Conservation (phyloP, 495 filamentous ascomycete species). For the Lophium mytilinum region DNA sequence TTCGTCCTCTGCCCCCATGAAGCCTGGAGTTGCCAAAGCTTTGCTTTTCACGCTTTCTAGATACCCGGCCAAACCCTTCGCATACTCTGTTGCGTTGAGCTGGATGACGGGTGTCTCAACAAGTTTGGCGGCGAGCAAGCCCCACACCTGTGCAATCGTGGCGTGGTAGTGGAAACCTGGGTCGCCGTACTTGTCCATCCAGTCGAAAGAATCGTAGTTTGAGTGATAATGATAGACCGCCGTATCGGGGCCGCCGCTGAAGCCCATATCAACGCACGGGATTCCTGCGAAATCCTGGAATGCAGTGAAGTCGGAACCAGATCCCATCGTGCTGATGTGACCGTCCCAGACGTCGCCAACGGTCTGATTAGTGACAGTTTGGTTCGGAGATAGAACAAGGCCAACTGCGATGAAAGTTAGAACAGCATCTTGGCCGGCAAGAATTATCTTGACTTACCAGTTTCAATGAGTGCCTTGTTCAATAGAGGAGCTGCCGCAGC, state of each 20-base stretch:
- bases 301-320: conserved; percentile 66
- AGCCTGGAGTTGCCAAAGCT: conserved; percentile 18
- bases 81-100: conserved; percentile 38
- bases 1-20: not conserved
- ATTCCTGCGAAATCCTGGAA: conserved; percentile 70
- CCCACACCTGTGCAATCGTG: conserved; percentile 52
- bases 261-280: conserved; percentile 55
- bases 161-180: conserved; percentile 53
- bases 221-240: conserved; percentile 71
- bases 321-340: conserved; percentile 58
- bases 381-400: conserved; percentile 71
- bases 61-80: conserved; percentile 34
- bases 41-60: conserved; percentile 46
- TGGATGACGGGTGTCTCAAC: conserved; percentile 35
- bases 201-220: conserved; percentile 67
- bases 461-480: conserved; percentile 64
- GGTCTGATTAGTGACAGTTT: conserved; percentile 54
- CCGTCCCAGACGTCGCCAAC: conserved; percentile 54
- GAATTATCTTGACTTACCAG: conserved; percentile 37
- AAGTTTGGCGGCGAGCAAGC: conserved; percentile 35
- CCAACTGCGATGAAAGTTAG: conserved; percentile 1
- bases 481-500: conserved; percentile 67
- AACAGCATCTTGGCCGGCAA: not conserved
- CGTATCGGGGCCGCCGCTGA: conserved; percentile 35
- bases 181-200: conserved; percentile 67